phyloP scores from a whole-genome alignment of 768 basidiomycete genomes.

The Russula virescens region DNA sequence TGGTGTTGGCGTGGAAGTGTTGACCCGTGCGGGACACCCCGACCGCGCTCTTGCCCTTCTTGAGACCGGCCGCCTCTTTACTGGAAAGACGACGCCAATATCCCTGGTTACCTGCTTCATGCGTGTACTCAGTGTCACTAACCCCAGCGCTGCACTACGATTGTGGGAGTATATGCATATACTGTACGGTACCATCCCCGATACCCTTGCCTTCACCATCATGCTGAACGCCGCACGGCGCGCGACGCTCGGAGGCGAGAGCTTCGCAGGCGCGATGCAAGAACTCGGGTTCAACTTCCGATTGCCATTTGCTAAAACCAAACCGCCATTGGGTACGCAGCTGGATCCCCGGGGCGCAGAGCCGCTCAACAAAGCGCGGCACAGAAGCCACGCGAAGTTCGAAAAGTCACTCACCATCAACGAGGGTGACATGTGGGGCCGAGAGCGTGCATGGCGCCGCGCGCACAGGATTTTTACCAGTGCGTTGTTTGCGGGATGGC shows the following conservation, averaged over 20 bases:
- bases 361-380: conserved; percentile 24
- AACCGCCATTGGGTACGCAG: too few relatives aligned
- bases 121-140: conserved; percentile 41
- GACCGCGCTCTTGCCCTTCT: conserved; percentile 48
- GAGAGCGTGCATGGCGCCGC: conserved; percentile 39
- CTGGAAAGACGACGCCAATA: conserved; percentile 12
- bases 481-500: conserved; percentile 55
- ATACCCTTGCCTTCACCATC: conserved; percentile 50
- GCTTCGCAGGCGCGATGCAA: conserved; percentile 45
- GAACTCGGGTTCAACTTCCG: conserved; percentile 35
- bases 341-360: neutral
- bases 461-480: conserved; percentile 50
- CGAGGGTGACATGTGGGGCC: conserved; percentile 29
- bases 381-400: conserved; percentile 28
- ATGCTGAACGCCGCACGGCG: conserved; percentile 56
- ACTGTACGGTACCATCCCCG: conserved; percentile 54
- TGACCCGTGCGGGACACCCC: conserved; percentile 40
- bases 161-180: conserved; percentile 62
- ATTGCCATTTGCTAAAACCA: conserved; percentile 22
- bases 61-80: conserved; percentile 32
- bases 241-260: conserved; percentile 46
- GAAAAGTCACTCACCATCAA: conserved; percentile 27
- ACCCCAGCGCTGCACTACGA: conserved; percentile 55
- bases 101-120: conserved; percentile 36
- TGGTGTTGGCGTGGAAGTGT: conserved; percentile 44